These are phyloP conservation scores for Ettlia oleoabundans DNA, from an alignment of 139 green algal species.

Conservation along the genomic window DNA sequence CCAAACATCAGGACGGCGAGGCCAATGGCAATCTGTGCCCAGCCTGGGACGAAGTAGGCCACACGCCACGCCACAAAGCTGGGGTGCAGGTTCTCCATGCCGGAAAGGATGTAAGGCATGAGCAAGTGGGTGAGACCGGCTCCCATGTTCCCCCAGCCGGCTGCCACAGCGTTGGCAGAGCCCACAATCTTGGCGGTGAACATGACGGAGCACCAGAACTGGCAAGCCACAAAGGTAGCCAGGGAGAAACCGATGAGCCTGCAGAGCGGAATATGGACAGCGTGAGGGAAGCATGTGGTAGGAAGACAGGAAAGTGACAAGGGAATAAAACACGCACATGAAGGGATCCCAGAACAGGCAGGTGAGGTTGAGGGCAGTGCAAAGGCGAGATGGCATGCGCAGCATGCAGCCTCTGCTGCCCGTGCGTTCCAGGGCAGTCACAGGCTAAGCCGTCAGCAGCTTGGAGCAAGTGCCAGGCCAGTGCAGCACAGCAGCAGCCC, in stretches of 20 bases:
- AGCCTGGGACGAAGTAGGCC: constrained; percentile 89
- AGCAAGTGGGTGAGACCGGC: constrained; percentile 91
- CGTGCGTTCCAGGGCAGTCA: too few species aligned
- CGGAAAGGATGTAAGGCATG: constrained; percentile 89
- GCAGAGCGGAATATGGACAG: too few species aligned
- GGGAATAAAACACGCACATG: too few species aligned
- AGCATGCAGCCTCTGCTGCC: too few species aligned
- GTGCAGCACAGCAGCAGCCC: too few species aligned
- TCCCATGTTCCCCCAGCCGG: constrained; percentile 91
- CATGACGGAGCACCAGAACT: constrained; percentile 92
- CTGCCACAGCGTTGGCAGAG: constrained; percentile 87
- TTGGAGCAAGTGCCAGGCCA: too few species aligned
- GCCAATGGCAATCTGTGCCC: constrained; percentile 62
- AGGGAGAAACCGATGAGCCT: constrained; percentile 75
- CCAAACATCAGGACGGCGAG: constrained; percentile 63
- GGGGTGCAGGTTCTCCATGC: constrained; percentile 46
- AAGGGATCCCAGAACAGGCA: too few species aligned
- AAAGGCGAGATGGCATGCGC: too few species aligned
- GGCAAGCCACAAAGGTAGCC: constrained; percentile 86
- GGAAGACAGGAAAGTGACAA: too few species aligned
- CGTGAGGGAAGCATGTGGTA: too few species aligned
- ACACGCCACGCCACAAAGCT: constrained; percentile 84
- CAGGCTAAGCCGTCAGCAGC: too few species aligned
- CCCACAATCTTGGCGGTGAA: constrained; percentile 92
- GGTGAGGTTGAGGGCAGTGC: too few species aligned